Base-by-base conservation (phyloP, 495 filamentous ascomycete genomes). In the Clavariopsis aquatica region DNA sequence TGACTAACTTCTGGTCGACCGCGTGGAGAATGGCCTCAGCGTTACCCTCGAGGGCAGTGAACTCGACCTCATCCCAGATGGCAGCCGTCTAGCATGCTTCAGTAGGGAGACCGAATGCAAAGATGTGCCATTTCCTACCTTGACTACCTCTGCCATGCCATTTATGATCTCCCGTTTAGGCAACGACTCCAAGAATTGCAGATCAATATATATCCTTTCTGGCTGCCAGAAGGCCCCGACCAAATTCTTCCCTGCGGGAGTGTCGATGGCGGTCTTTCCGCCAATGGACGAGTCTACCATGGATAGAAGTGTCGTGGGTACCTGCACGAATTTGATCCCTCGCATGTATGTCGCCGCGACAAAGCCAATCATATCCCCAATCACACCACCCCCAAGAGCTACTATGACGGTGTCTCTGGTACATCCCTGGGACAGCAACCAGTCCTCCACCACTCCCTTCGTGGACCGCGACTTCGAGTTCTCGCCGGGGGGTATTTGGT, bases 211-310 rank as follows among this genome's bases (percentile, higher is more conserved):
- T 68, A 96, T 91, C 63, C 90, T 86, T 69, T 87, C 83, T 28
- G 94, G 94, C 73, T 98, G 94, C 92, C 92, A 96, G 79, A 98
- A 98, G 36, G 95, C 84, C 22, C 94, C 94, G 47, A 98, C 89
- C 54, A 98, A 80, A 73, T 98, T 98, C 81, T 98, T 98, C 52
- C 94, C 94, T 69, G 91, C 82, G n/a, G 94, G 93, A 1, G 90
- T 93, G 71, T 98, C 94, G 74, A 98, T 97, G 55, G 94, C 94
- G 17, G 95, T 98, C 83, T 98, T 98, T 47, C 94, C 94, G 57
- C 94, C 94, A 75, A 98, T 96, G 45, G 92, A 96, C 29, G 93
- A 97, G 78, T 98, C 94, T 20, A 98, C 94, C 94, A 98, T 98
- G 62, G 95, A 84, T 59, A 98, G 83, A 38, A 98, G 81, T 0